Base-by-base conservation (phyloP, 1,284 basidiomycete species). In the Amylostereum chailletii region DNA sequence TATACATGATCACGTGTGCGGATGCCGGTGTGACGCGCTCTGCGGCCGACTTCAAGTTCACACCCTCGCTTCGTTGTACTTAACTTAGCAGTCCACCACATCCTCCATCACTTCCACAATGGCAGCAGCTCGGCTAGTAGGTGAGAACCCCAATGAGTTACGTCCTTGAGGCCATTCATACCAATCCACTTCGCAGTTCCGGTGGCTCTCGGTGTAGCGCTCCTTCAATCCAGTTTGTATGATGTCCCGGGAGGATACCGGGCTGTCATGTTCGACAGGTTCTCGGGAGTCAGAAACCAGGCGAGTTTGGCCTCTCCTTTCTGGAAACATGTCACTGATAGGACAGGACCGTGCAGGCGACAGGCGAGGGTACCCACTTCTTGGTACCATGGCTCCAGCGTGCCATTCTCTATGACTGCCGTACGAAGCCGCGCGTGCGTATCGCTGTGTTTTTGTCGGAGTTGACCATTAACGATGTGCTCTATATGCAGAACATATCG, bases 251-350 rank as follows among this genome's bases (percentile, higher is more conserved):
- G 92, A 62, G 94, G 94, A 43, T 94, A 87, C 70, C 79, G 90
- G 50, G 95, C 96, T 31, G 95, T 99, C 60, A 94, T 99, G 85
- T 99, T 99, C 69, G 95, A 99, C 71, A 80, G 95, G 61, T 99
- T 99, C 69, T 80, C 86, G 50, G 96, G 96, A 68, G 94, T 98
- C 45, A 85, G 85, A 68, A 76, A 85, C 57, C 70, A 77, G 70
- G 90, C 86, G 56, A 55, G 72, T 56, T 3, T 11, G 19, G n/a
- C 5, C n/a, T 34, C 30, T 42, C 31, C 43, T 27, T 32, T 27
- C 3, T 27, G 26, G 1, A 29, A n/a, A n/a, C 29, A 9, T 36
- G 42, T 6, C 49, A 47, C 2, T n/a, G 29, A 34, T 47, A 32
- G 46, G 38, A 30, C 27, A 0, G n/a, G 1, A n/a, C 31, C 10